Conservation (phyloP, 768 basidiomycete genomes). For the Tubosaeta sp. region DNA sequence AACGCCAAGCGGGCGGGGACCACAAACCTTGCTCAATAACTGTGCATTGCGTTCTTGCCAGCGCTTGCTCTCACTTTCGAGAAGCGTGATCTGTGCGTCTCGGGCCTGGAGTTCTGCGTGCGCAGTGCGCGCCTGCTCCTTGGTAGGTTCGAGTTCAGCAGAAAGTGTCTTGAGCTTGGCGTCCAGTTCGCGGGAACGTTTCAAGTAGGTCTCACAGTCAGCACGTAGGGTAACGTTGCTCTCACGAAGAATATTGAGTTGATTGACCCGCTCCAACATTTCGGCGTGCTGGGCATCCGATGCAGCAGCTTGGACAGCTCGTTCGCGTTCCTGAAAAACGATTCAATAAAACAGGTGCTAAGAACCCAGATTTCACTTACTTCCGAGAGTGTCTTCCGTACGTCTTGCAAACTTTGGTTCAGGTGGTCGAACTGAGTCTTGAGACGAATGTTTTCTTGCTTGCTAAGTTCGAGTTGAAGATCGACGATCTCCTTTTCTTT, state of each 20-base stretch:
- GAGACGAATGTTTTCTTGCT: slow-evolving; percentile 68
- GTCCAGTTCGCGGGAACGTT: slow-evolving; percentile 66
- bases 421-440: slow-evolving; percentile 76
- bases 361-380: slow-evolving; percentile 32
- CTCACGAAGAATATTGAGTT: slow-evolving; percentile 80
- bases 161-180: slow-evolving; percentile 53
- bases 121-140: slow-evolving; percentile 61
- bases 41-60: slow-evolving; percentile 87
- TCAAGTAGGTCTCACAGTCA: slow-evolving; percentile 68
- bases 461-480: slow-evolving; percentile 77
- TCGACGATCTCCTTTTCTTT: slow-evolving; percentile 93
- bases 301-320: slow-evolving; percentile 62
- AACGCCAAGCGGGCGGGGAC: neutral
- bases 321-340: slow-evolving; percentile 67
- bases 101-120: slow-evolving; percentile 74
- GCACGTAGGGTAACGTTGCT: slow-evolving; percentile 83
- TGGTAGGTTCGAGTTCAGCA: slow-evolving; percentile 67
- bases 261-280: slow-evolving; percentile 81
- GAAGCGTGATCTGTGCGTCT: slow-evolving; percentile 58
- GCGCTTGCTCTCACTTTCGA: slow-evolving; percentile 71
- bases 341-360: neutral
- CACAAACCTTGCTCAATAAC: slow-evolving; percentile 67
- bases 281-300: slow-evolving; percentile 80
- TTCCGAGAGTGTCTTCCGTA: slow-evolving; percentile 65
- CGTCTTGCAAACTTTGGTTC: slow-evolving; percentile 64